Base-by-base conservation (phyloP, 1,284 basidiomycete genomes). In the Malassezia sympodialis region DNA sequence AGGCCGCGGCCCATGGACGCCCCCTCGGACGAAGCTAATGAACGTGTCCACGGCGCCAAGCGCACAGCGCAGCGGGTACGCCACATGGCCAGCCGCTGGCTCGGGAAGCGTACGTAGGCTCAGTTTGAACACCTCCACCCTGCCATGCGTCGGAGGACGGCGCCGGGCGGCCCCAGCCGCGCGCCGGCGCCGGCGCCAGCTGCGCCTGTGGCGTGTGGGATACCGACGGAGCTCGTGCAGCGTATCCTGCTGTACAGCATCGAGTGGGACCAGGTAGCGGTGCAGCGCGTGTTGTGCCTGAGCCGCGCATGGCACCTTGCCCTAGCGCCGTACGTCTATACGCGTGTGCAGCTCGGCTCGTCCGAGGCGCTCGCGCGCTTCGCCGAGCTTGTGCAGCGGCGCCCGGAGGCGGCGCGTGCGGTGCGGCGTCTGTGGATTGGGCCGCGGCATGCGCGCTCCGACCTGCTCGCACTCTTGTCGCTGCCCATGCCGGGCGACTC, bases 371-470 rank as follows among this genome's bases (percentile, higher is more conserved):
- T 57, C 12, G 32, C 24, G 23, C 17, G 11, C 10, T 57, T 57
- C 40, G 24, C 42, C 3, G 17, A 37, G 21, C 28, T 52, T n/a
- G 41, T 57, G 12, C 37, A 23, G 3, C 31, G 11, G 23, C 37
- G 28, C 7, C 47, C 65, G 1, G 61, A 63, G 2, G 11, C 62
- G 8, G 66, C 65, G 2, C 62, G 69, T 10, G 40, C 53, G 19
- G 67, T 73, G 5, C 56, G 58, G 3, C 30, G 60, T 2, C 44
- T 73, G 11, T 73, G 69, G 68, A 59, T 73, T 21, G 69, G 68
- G 8, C 71, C 71, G 4, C 46, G 58, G 19, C 41, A 53, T 8
- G 61, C 63, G 17, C 51, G 59, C 8, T 67, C 66, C 1, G 71
- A 73, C 48, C 56, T 73, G 8, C 60, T 72, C 49, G 54, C 62